Conservation (phyloP, 371 early-diverging fungal genomes). For the Mortierella sp. region DNA sequence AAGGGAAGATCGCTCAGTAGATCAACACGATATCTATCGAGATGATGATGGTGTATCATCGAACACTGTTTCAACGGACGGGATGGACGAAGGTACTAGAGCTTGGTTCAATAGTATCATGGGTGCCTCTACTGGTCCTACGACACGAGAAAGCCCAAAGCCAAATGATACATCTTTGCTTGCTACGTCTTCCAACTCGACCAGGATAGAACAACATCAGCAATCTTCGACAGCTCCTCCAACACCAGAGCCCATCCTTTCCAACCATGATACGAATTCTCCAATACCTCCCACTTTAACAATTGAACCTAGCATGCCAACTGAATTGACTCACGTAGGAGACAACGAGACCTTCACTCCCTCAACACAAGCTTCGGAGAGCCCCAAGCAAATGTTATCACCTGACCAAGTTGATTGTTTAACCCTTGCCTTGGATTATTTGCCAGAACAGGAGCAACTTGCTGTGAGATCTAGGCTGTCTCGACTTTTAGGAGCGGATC, state of each 20-base stretch:
- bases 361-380: background rate
- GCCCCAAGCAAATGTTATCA: conserved; percentile 11
- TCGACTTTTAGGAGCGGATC: conserved; percentile 1
- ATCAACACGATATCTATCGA: background rate
- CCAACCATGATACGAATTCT: background rate
- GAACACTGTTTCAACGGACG: background rate
- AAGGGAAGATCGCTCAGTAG: background rate
- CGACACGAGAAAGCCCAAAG: background rate
- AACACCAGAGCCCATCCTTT: background rate
- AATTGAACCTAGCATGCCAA: background rate
- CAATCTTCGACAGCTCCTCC: conserved; percentile 1
- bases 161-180: background rate
- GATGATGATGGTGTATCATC: background rate
- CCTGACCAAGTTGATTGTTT: conserved; percentile 28
- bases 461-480: conserved; percentile 22
- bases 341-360: background rate
- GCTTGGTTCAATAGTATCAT: conserved; percentile 32
- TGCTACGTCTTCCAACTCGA: background rate
- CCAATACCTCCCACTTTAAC: background rate
- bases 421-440: conserved; percentile 17
- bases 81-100: conserved; percentile 25
- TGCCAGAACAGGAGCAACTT: conserved; percentile 45
- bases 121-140: background rate
- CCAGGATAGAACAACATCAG: background rate
- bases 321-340: background rate